These are phyloP conservation scores for Tulasnella sp. DNA, from an alignment of 768 basidiomycete species.

Conservation along the genomic window DNA sequence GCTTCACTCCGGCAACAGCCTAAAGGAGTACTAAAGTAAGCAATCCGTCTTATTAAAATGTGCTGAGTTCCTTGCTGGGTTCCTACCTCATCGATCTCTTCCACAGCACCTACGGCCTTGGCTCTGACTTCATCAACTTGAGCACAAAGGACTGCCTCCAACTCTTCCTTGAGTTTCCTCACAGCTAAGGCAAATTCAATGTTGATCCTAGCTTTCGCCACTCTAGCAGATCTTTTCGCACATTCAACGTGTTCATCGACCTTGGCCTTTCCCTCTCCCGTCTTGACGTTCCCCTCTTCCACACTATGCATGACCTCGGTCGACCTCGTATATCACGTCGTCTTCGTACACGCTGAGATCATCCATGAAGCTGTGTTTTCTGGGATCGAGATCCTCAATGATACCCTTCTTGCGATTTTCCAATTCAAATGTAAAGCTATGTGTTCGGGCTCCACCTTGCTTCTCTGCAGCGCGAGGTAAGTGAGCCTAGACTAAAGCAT, in stretches of 20 bases:
- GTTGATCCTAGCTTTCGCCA: slow-evolving; percentile 18
- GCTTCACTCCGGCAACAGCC: slow-evolving; percentile 17
- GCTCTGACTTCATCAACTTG: background rate
- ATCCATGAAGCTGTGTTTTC: background rate
- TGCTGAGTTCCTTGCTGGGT: background rate
- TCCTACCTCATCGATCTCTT: slow-evolving; percentile 8
- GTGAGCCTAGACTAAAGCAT: background rate
- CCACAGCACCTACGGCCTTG: background rate
- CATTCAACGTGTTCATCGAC: slow-evolving; percentile 13
- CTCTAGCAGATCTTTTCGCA: slow-evolving; percentile 15
- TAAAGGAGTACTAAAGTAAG: background rate
- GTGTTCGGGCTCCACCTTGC: background rate
- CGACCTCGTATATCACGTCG: slow-evolving; percentile 20
- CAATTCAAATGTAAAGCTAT: background rate
- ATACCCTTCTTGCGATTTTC: background rate
- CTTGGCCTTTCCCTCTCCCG: background rate
- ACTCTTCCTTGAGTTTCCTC: slow-evolving; percentile 9
- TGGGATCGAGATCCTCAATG: background rate
- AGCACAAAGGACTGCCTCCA: background rate
- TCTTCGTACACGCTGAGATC: slow-evolving; percentile 18
- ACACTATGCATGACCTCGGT: slow-evolving; percentile 12
- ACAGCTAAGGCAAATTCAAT: slow-evolving; percentile 4
- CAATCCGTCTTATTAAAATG: background rate
- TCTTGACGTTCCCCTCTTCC: background rate
- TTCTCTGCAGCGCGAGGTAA: background rate